These are phyloP conservation scores for Pestalotiopsis sp. DNA, from an alignment of 2,329 filamentous ascomycete species.

Conservation along the genomic window DNA sequence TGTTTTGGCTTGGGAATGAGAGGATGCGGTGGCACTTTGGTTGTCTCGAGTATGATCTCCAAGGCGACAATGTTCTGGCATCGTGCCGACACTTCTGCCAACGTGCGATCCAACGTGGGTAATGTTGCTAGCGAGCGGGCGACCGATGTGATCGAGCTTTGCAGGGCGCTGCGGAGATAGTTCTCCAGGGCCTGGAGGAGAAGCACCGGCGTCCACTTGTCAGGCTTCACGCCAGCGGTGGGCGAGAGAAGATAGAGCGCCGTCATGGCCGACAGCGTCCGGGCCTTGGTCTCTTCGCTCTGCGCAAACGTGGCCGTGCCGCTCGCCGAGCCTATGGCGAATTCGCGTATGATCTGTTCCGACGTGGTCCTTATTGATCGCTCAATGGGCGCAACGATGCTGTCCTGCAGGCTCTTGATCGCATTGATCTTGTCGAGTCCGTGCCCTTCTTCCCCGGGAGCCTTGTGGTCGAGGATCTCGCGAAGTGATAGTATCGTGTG, in stretches of 20 bases:
- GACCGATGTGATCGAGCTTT: conserved; percentile 76
- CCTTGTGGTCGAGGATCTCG: conserved; percentile 70
- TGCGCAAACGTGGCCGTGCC: conserved; percentile 61
- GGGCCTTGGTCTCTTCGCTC: conserved; percentile 74
- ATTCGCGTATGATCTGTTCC: conserved; percentile 81
- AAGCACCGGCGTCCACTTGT: conserved; percentile 67
- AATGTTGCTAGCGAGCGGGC: conserved; percentile 78
- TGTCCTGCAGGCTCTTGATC: conserved; percentile 70
- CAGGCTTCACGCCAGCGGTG: conserved; percentile 52
- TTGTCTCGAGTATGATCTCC: conserved; percentile 73
- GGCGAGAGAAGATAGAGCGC: conserved; percentile 84
- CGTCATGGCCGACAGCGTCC: conserved; percentile 73
- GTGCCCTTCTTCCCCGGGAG: conserved; percentile 73
- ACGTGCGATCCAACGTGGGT: conserved; percentile 78
- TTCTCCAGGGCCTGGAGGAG: conserved; percentile 78
- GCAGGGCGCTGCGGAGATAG: conserved; percentile 81
- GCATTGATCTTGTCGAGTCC: conserved; percentile 76
- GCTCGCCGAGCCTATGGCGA: conserved; percentile 67
- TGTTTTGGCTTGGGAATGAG: conserved; percentile 47
- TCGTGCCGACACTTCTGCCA: conserved; percentile 78
- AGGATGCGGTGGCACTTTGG: conserved; percentile 71
- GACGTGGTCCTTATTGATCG: conserved; percentile 72
- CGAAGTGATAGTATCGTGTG: conserved; percentile 78
- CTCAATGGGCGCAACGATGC: conserved; percentile 73
- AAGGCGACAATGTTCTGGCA: conserved; percentile 93